A percentile compares a stretch with the other conserved stretches of the same genome.
phyloP scores from a whole-genome alignment of 495 filamentous ascomycete species.

The Talaromyces trachyspermus region DNA sequence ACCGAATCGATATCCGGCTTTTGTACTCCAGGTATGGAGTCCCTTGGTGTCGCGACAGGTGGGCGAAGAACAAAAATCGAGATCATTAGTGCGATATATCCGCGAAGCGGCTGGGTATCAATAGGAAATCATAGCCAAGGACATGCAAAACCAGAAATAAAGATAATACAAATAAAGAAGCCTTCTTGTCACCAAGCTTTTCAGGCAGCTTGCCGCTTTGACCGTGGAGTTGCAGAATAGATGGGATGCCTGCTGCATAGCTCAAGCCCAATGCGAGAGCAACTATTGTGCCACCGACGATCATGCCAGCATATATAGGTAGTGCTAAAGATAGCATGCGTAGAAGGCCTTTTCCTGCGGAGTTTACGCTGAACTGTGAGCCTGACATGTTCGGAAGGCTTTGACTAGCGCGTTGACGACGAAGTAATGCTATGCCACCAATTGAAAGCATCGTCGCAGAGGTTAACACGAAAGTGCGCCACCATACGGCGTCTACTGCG shows the following conservation, averaged over 20 bases:
- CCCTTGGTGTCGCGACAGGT: slow-evolving; percentile 25
- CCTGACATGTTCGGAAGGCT: background rate
- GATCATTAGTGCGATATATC: slow-evolving; percentile 38
- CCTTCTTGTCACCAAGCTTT: slow-evolving; percentile 23
- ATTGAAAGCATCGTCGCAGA: slow-evolving; percentile 6
- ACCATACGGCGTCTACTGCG: slow-evolving; percentile 8
- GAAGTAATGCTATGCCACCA: background rate
- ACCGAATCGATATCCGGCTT: background rate
- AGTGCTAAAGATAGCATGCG: slow-evolving; percentile 34
- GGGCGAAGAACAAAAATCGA: slow-evolving; percentile 38
- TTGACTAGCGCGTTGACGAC: slow-evolving; percentile 3
- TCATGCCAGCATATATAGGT: slow-evolving; percentile 50
- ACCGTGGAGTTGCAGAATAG: slow-evolving; percentile 12
- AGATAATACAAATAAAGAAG: slow-evolving; percentile 22
- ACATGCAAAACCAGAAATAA: slow-evolving; percentile 22
- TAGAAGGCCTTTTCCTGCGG: slow-evolving; percentile 14
- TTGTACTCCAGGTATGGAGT: background rate
- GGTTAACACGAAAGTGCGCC: slow-evolving; percentile 1
- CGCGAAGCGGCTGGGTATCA: slow-evolving; percentile 28
- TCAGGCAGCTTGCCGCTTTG: slow-evolving; percentile 10
- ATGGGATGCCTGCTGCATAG: slow-evolving; percentile 33
- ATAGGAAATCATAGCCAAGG: slow-evolving; percentile 27
- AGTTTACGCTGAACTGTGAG: slow-evolving; percentile 8
- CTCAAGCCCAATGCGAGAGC: slow-evolving; percentile 43
- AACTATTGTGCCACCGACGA: slow-evolving; percentile 48